A percentile compares a stretch with the other conserved stretches of the same genome.
phyloP scores from a whole-genome alignment of 2,329 filamentous ascomycete species.

The Penicillium sp. region DNA sequence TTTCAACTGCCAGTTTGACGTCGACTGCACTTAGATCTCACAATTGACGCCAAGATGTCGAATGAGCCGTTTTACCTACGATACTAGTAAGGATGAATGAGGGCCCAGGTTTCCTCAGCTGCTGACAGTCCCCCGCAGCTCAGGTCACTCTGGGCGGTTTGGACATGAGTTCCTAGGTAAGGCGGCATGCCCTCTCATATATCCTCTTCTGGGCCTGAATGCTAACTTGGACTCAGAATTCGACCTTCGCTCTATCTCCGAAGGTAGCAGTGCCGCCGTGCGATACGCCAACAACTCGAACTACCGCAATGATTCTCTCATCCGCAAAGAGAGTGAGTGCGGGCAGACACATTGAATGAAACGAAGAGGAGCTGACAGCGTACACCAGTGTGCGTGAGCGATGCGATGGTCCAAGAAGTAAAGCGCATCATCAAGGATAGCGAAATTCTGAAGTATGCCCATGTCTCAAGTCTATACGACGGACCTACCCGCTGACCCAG shows the following conservation, averaged over 20 bases:
- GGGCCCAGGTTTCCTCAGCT: constrained; percentile 41
- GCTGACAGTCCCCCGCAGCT: constrained; percentile 61
- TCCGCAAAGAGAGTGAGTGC: constrained; percentile 94
- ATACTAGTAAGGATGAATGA: constrained; percentile 76
- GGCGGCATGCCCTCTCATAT: constrained; percentile 20
- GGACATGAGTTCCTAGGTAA: constrained; percentile 96
- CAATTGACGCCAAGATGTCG: constrained; percentile 55
- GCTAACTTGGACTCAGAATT: constrained; percentile 67
- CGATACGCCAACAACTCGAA: constrained; percentile 99
- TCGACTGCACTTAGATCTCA: constrained; percentile 2
- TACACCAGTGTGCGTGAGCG: constrained; percentile 86
- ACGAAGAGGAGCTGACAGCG: constrained; percentile 1
- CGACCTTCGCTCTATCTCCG: constrained; percentile 88
- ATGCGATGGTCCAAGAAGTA: constrained; percentile 86
- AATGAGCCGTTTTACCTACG: constrained; percentile 89
- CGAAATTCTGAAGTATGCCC: constrained; percentile 90
- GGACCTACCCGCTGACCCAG: constrained; percentile 24
- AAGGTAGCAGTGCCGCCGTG: constrained; percentile 89
- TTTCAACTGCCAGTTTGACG: constrained; percentile 18
- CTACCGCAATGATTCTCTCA: constrained; percentile 97
- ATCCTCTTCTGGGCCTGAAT: constrained; percentile 17
- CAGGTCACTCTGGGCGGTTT: constrained; percentile 94
- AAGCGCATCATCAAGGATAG: constrained; percentile 96
- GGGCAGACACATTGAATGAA: not conserved
- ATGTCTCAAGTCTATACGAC: not conserved